Conservation (phyloP, 1,284 basidiomycete species). For the Cryptococcus amylolentus region DNA sequence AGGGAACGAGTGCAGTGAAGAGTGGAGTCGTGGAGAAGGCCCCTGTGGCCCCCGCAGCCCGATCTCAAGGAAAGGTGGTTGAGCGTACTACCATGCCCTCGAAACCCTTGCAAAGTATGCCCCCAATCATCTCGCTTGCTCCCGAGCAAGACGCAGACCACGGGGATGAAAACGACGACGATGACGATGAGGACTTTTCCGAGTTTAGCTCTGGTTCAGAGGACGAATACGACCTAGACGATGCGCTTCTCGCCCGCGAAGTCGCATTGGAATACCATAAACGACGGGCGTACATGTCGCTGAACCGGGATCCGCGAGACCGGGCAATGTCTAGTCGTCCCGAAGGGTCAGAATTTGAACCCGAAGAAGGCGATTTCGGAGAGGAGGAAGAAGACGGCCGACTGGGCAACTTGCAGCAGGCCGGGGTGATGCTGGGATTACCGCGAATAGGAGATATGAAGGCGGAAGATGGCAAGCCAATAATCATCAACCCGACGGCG, state of each 20-base stretch:
- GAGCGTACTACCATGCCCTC: not conserved
- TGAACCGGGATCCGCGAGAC: constrained; percentile 23
- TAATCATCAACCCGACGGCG: constrained; percentile 43
- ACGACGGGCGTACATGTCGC: constrained; percentile 25
- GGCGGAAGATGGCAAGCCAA: constrained; percentile 17
- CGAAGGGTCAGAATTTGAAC: too few relatives aligned
- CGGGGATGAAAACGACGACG: constrained; percentile 24
- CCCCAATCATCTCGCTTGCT: not conserved
- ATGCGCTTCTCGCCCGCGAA: constrained; percentile 41
- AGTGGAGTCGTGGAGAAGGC: constrained; percentile 29
- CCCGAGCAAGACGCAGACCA: not conserved
- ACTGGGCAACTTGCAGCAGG: not conserved
- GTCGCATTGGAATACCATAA: constrained; percentile 44
- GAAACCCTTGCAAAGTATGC: too few relatives aligned
- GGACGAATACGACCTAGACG: constrained; percentile 46
- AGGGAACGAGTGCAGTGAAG: constrained; percentile 30
- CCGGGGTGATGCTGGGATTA: constrained; percentile 37
- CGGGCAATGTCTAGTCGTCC: not conserved
- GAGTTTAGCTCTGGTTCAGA: constrained; percentile 37
- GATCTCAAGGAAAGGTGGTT: too few relatives aligned
- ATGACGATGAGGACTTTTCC: constrained; percentile 33
- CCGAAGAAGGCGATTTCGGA: constrained; percentile 4
- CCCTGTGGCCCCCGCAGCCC: not conserved
- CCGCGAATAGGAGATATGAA: constrained; percentile 24
- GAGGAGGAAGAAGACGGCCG: constrained; percentile 1